Percentiles rank a stretch among this genome's conserved stretches.
phyloP scores from a whole-genome alignment of 2,329 filamentous ascomycete genomes.

The Paecilomyces fulvus region DNA sequence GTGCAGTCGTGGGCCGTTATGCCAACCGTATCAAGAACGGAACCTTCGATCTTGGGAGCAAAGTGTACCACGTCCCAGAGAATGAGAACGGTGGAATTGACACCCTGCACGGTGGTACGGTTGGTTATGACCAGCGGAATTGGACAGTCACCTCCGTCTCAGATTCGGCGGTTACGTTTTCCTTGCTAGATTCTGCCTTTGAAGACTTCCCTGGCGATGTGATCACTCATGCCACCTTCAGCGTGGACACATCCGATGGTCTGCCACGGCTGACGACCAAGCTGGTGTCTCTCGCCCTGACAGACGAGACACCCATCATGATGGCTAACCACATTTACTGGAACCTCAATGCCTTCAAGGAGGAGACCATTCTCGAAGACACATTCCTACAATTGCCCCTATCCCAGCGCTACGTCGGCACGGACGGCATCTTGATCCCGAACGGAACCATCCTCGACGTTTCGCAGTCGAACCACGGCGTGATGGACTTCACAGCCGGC shows the following conservation, averaged over 20 bases:
- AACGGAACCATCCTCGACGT: conserved; percentile 68
- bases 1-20: conserved; percentile 43
- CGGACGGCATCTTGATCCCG: conserved; percentile 59
- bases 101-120: conserved; percentile 44
- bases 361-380: conserved; percentile 34
- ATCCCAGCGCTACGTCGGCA: conserved; percentile 36
- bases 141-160: conserved; percentile 40
- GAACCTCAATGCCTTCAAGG: conserved; percentile 43
- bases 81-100: conserved; percentile 45
- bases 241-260: conserved; percentile 31
- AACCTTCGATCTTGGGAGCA: conserved; percentile 44
- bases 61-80: conserved; percentile 39
- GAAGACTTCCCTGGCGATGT: conserved; percentile 41
- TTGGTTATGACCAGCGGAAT: conserved; percentile 42
- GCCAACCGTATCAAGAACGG: conserved; percentile 50
- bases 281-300: conserved; percentile 37
- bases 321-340: conserved; percentile 44
- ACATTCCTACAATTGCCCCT: conserved; percentile 39
- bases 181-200: conserved; percentile 34
- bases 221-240: conserved; percentile 39
- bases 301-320: conserved; percentile 43
- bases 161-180: conserved; percentile 37
- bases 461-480: conserved; percentile 52
- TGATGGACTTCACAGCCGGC: conserved; percentile 59
- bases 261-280: conserved; percentile 36